These are phyloP conservation scores for Tulasnella sp. DNA, from an alignment of 768 basidiomycete genomes.

Conservation along the genomic window DNA sequence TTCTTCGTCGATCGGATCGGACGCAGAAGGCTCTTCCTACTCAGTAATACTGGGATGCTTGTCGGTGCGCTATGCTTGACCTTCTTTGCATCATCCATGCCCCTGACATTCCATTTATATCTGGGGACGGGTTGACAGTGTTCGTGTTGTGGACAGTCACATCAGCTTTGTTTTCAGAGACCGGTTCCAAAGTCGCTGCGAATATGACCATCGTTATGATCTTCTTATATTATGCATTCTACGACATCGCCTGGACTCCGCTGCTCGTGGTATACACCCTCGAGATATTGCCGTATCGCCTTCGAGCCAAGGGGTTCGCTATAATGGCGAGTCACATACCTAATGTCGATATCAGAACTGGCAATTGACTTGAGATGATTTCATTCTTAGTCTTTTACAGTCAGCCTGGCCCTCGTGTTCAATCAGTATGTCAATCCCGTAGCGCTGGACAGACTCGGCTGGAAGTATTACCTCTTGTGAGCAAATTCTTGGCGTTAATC, in stretches of 20 bases:
- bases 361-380: too few species aligned
- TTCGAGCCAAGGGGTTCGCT: conserved; percentile 72
- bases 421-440: conserved; percentile 75
- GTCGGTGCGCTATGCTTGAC: conserved; percentile 31
- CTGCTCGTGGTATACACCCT: conserved; percentile 44
- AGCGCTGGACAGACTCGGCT: conserved; percentile 43
- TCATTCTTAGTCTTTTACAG: conserved; percentile 37
- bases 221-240: conserved; percentile 23
- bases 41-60: conserved; percentile 52
- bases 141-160: conserved; percentile 49
- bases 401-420: conserved; percentile 60
- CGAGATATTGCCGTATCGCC: conserved; percentile 70
- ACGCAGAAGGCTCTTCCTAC: conserved; percentile 55
- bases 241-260: conserved; percentile 69
- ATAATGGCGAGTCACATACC: conserved; percentile 43
- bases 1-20: conserved; percentile 58
- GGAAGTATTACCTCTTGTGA: conserved; percentile 29
- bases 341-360: background rate
- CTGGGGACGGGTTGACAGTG: conserved; percentile 26
- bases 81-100: background rate
- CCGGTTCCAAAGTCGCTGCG: conserved; percentile 26
- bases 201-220: conserved; percentile 21
- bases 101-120: background rate
- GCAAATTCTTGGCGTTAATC: background rate
- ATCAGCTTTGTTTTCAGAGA: conserved; percentile 32